Base-by-base conservation (phyloP, 2,329 filamentous ascomycete genomes). In the Alternaria arborescens region DNA sequence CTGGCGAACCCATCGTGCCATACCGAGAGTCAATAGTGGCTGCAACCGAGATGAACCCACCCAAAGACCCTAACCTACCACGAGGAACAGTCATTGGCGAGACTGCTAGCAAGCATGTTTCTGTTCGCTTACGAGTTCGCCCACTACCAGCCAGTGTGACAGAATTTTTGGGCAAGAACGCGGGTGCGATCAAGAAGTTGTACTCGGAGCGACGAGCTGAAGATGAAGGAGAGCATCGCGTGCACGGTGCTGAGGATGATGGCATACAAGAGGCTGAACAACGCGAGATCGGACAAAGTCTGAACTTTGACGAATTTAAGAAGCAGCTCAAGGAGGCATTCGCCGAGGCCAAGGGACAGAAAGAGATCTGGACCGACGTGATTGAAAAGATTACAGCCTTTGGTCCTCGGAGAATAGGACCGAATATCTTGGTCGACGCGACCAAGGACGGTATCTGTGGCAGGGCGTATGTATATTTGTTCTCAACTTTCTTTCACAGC, bases 1-100 rank as follows among this genome's bases (percentile, higher is more conserved):
- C 92, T 28, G 94, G 95, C 58, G 92, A 92, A 43, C 92, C 95
- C 1, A 98, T 99, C 62, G 95, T 99, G 14, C 95, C 95, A 0
- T 99, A 97, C 78, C 87, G 94, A 58, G 95, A 99, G 80, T 95
- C 93, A 0, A 97, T 97, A 60, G 89, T 97, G 41, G 86, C 88
- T 26, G 91, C 90, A 0, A 88, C 93, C 38, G 95, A 99, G 78
- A 99, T 99, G 95, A 89, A 93, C 24, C 89, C 93, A 1, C 91
- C 93, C 0, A 92, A 86, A 60, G 92, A 96, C 78, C 90, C 94
- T 66, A 92, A 96, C 12, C 84, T 97, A 18, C 94, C 94, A 1
- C 87, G 95, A 73, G 95, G 95, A 47, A 90, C 87, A 0, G 89
- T 96, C 0, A 82, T 93, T 24, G 87, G 87, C 5, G 84, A 88